phyloP scores from a whole-genome alignment of 164 flowering plant genomes.

The Magnolia sinica region DNA sequence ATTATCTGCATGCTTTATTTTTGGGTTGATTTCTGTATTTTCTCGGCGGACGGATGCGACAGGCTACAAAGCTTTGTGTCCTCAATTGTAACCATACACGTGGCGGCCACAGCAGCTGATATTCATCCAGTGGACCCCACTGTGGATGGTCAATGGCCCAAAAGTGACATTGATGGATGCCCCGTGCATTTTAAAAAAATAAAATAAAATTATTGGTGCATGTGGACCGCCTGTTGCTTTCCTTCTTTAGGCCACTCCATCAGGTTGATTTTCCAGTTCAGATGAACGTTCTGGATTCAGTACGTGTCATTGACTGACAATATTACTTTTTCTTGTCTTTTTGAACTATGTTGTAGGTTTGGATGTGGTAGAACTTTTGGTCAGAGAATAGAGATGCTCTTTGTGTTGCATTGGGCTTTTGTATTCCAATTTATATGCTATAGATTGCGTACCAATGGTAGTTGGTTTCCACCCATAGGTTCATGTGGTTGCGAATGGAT shows the following conservation, averaged over 20 bases:
- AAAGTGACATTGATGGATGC: background rate
- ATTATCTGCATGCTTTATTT: background rate
- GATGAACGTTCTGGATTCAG: background rate
- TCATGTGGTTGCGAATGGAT: background rate
- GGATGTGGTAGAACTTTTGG: too few relatives aligned
- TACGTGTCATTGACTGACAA: background rate
- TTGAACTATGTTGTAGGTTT: too few relatives aligned
- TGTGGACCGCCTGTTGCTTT: background rate
- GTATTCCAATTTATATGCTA: too few relatives aligned
- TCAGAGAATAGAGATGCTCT: too few relatives aligned
- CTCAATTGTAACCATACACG: background rate
- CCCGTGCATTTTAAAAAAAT: too few relatives aligned
- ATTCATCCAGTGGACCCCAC: background rate
- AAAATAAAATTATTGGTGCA: background rate
- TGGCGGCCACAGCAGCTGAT: background rate
- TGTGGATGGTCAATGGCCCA: background rate
- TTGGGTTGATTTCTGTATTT: background rate
- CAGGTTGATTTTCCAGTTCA: background rate
- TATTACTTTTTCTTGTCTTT: background rate
- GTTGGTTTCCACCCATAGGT: background rate
- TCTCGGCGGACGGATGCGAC: background rate
- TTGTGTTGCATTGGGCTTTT: too few relatives aligned
- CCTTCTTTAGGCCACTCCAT: background rate
- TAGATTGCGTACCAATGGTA: background rate
- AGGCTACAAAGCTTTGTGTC: background rate